Evolutionary conservation across 176 grass and related monocot species (phyloP), one percentile per base, ranked within the genome.

Genomic region (Aegilops tauschii): DNA sequence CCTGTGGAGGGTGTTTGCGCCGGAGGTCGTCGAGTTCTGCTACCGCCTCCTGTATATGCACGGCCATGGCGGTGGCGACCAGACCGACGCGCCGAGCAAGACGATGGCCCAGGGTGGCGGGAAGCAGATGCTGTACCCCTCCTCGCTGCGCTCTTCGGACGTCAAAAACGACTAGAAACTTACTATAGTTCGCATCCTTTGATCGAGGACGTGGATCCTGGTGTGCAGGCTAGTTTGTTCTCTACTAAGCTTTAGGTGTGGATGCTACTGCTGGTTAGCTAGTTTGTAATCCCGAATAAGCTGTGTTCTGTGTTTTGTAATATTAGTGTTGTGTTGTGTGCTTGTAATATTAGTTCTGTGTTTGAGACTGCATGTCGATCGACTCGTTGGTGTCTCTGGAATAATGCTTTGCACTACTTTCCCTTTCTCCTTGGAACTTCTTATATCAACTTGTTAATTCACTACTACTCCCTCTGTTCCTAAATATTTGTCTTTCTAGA

Each of bases 21-120:
- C 94, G 0, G 92, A 93, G 86, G 45, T 96, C 4, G 65, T 96
- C 21, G 88, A 96, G 75, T 61, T 44, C 77, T 93, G 73, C 73
- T 89, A 90, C 30, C 80, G 77, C 71, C 69, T 86, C 17, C 28
- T 88, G 29, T 90, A 88, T 56, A 81, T 93, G 70, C 65, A 84
- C 54, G 42, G 78, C 44, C 84, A 65, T 72, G 50, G 69, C 3
- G 35, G 28, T 0, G 56, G 56, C 1, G 63, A 65, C 20, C 67
- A 92, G 25, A 74, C 77, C 1, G 62, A 91, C 20, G 36, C 62
- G 6, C 78, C 74, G 8, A 82, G 88, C 81, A 86, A 82, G 90
- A 69, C 12, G 54, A 93, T 90, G 88, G 85, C 90, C 0, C 86
- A 86, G 31, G 32, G 82, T 1, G 85, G 85, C 11, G 79, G 82